A percentile compares a stretch with the other conserved stretches of the same genome.
Conservation (phyloP, 768 basidiomycete genomes). For the Lactarius quietus region DNA sequence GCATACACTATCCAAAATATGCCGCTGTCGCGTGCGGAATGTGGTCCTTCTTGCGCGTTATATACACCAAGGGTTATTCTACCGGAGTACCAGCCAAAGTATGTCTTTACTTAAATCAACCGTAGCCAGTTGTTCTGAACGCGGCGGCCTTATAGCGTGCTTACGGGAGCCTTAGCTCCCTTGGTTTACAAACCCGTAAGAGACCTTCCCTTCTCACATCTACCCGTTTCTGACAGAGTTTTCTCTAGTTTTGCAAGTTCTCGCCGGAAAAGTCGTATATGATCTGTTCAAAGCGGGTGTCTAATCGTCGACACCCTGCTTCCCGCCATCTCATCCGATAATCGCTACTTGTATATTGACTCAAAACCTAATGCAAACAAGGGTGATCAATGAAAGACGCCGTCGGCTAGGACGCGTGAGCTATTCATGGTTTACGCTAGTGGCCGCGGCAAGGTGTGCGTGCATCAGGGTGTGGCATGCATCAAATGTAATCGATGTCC, state of each 20-base stretch:
- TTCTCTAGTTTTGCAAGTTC: background rate
- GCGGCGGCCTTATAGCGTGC: background rate
- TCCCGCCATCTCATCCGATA: background rate
- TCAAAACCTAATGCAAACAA: background rate
- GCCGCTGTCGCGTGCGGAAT: conserved; percentile 42
- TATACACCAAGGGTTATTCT: conserved; percentile 47
- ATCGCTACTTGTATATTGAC: background rate
- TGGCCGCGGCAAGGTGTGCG: background rate
- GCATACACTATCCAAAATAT: conserved; percentile 39
- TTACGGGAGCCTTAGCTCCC: background rate
- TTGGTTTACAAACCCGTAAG: conserved; percentile 4
- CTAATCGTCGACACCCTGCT: background rate
- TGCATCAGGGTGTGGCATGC: background rate
- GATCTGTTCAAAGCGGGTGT: conserved; percentile 17
- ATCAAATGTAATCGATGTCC: background rate
- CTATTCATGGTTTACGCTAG: background rate
- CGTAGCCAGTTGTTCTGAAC: background rate
- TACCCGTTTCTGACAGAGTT: background rate
- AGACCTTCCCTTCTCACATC: background rate
- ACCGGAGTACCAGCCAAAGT: conserved; percentile 44
- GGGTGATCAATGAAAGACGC: background rate
- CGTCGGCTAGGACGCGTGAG: background rate
- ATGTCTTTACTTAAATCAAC: conserved; percentile 4
- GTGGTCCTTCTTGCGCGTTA: conserved; percentile 40
- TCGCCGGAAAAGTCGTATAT: conserved; percentile 13